Percentiles rank a stretch among this genome's conserved stretches.
phyloP scores from a whole-genome alignment of 139 green algal genomes.

The Chlorella sp. region DNA sequence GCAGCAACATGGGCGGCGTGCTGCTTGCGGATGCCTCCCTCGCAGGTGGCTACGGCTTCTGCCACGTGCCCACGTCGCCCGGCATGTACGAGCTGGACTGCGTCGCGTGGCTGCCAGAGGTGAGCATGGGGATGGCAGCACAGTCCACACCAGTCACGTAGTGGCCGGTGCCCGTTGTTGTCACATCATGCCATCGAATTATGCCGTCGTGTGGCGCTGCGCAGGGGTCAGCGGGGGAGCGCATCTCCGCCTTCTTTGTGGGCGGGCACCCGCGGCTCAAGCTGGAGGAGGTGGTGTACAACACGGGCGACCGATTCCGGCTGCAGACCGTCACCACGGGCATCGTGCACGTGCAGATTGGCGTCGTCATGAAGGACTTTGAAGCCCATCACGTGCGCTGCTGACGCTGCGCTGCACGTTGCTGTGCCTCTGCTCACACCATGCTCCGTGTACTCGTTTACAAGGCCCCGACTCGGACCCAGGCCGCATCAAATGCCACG shows the following conservation, averaged over 20 bases:
- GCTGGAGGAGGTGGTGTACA: constrained; percentile 61
- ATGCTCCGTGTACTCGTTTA: too few species aligned
- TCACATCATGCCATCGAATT: neutral
- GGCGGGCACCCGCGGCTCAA: constrained; percentile 59
- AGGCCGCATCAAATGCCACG: too few species aligned
- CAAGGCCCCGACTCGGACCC: too few species aligned
- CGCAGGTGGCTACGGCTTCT: constrained; percentile 74
- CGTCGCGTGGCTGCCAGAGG: constrained; percentile 67
- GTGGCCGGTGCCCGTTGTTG: neutral
- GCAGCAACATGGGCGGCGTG: neutral
- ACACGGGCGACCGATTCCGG: constrained; percentile 62
- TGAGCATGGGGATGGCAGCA: constrained; percentile 2
- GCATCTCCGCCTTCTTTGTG: constrained; percentile 56
- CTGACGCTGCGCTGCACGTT: neutral
- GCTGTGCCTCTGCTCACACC: too few species aligned
- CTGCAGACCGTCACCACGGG: constrained; percentile 52
- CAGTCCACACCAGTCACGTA: neutral
- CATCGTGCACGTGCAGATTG: constrained; percentile 53
- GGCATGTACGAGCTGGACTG: constrained; percentile 63
- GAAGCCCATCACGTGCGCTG: constrained; percentile 42
- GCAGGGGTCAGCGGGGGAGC: constrained; percentile 47
- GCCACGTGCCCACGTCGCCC: constrained; percentile 61
- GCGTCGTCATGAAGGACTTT: constrained; percentile 57
- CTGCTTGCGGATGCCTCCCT: neutral
- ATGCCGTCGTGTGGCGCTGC: too few species aligned